These are phyloP conservation scores for Quercus cerris DNA, from an alignment of 306 rosid genomes.

Conservation along the genomic window DNA sequence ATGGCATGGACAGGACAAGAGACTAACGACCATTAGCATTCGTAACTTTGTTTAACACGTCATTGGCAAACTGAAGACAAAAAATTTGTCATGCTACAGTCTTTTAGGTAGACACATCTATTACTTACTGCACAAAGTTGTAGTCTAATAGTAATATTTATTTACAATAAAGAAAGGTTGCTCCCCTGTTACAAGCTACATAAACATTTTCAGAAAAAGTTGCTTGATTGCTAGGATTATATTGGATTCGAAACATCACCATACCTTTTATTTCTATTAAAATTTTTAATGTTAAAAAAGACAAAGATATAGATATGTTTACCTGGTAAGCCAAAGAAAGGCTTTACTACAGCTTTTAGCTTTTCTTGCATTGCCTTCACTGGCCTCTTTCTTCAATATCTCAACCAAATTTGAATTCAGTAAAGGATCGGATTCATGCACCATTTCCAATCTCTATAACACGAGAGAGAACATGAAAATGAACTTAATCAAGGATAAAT, in stretches of 20 bases:
- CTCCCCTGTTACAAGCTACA: not conserved
- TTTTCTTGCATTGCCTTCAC: slow-evolving; percentile 51
- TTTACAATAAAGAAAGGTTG: not conserved
- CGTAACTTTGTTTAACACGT: not conserved
- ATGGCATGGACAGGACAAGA: not conserved
- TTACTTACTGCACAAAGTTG: not conserved
- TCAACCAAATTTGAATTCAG: slow-evolving; percentile 69
- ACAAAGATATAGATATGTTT: not conserved
- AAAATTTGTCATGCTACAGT: not conserved
- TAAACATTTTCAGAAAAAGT: not conserved
- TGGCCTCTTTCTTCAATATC: slow-evolving; percentile 64
- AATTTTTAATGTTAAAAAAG: not conserved
- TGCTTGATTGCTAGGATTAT: not conserved
- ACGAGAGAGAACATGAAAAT: slow-evolving; percentile 4
- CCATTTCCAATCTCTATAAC: slow-evolving; percentile 70
- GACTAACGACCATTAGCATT: not conserved
- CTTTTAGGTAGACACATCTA: too few species aligned
- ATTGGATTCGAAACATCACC: not conserved
- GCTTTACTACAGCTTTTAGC: slow-evolving; percentile 64
- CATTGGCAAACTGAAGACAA: not conserved
- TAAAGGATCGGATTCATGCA: slow-evolving; percentile 53
- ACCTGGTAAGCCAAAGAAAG: slow-evolving; percentile 90
- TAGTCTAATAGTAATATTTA: not conserved
- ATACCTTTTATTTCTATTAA: not conserved
- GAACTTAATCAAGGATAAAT: slow-evolving; percentile 3